Evolutionary conservation across 768 basidiomycete genomes (phyloP), one percentile per base, ranked within the genome.

Genomic region (Suillus paluster): DNA sequence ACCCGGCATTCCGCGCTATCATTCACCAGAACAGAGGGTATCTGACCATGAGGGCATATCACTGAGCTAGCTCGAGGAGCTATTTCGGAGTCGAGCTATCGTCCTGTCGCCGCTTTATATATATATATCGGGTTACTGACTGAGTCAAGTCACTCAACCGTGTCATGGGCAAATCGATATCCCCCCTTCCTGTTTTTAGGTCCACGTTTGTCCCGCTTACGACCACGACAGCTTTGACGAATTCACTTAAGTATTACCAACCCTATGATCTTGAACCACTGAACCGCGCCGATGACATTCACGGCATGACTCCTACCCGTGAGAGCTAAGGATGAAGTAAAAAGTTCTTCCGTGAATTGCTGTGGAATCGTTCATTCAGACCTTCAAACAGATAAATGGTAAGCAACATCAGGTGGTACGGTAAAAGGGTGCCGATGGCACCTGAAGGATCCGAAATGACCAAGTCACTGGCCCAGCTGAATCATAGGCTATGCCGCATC

Each of bases 171-270:
- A 58, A 58, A 58, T 58, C 52, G 46, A 46, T 38, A 59, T 36
- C 33, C 34, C 23, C n/a, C 46, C 6, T 45, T 39, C 46, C 33
- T 48, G 33, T 42, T 56, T 46, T 63, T 56, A 56, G 59, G 63
- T 23, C 60, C 60, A 63, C 53, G 62, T 63, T 63, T 61, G 42
- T 63, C 60, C 49, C 62, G 62, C 62, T 60, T 63, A 63, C 15
- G 44, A 34, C 30, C 14, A 44, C 46, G 44, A 23, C 15, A 46
- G 23, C 15, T 33, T 33, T 50, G n/a, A 23, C 25, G n/a, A n/a
- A 41, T 30, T 42, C 23, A 36, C 36, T 42, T 21, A n/a, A n/a
- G n/a, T n/a, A 41, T 19, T 17, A 39, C 19, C 39, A 8, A 23
- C 44, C 56, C n/a, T 57, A 45, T n/a, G n/a, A n/a, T 33, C 41